phyloP scores from a whole-genome alignment of 2,329 filamentous ascomycete genomes.

The Hyphodiscus sp. region DNA sequence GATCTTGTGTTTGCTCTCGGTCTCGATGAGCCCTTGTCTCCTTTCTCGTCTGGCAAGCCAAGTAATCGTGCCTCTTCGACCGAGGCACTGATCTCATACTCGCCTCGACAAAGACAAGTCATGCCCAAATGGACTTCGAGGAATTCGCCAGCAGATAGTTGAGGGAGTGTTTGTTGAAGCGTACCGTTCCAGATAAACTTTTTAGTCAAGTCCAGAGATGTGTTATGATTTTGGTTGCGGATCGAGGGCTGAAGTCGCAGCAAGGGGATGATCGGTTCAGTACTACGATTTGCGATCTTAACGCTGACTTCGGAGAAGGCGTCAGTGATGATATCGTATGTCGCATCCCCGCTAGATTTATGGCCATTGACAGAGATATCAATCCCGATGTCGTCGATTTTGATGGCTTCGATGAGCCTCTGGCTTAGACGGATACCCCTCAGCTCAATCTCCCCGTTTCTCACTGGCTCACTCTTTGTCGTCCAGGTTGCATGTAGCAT shows the following conservation, averaged over 20 bases:
- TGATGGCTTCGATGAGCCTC: slow-evolving; percentile 78
- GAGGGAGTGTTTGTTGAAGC: slow-evolving; percentile 66
- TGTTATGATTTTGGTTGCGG: slow-evolving; percentile 54
- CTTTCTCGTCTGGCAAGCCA: slow-evolving; percentile 23
- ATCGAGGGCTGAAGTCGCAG: slow-evolving; percentile 73
- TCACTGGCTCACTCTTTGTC: slow-evolving; percentile 41
- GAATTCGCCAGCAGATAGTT: slow-evolving; percentile 52
- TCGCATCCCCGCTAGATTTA: slow-evolving; percentile 12
- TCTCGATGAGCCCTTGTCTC: slow-evolving; percentile 29
- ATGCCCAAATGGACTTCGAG: slow-evolving; percentile 61
- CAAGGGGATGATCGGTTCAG: slow-evolving; percentile 60
- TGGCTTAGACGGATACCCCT: slow-evolving; percentile 66
- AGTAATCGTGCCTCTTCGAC: slow-evolving; percentile 69
- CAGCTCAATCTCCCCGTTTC: slow-evolving; percentile 67
- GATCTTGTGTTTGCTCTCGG: slow-evolving; percentile 47
- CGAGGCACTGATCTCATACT: slow-evolving; percentile 74
- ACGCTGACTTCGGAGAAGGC: slow-evolving; percentile 64
- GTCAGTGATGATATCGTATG: slow-evolving; percentile 40
- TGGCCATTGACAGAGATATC: slow-evolving; percentile 45
- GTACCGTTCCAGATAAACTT: slow-evolving; percentile 82
- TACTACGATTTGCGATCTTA: slow-evolving; percentile 68
- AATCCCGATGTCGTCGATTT: slow-evolving; percentile 70
- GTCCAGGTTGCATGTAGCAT: slow-evolving; percentile 67
- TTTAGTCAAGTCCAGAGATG: slow-evolving; percentile 74
- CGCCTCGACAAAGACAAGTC: slow-evolving; percentile 69